phyloP scores from a whole-genome alignment of 2,329 filamentous ascomycete genomes.

The Colletotrichum horii region DNA sequence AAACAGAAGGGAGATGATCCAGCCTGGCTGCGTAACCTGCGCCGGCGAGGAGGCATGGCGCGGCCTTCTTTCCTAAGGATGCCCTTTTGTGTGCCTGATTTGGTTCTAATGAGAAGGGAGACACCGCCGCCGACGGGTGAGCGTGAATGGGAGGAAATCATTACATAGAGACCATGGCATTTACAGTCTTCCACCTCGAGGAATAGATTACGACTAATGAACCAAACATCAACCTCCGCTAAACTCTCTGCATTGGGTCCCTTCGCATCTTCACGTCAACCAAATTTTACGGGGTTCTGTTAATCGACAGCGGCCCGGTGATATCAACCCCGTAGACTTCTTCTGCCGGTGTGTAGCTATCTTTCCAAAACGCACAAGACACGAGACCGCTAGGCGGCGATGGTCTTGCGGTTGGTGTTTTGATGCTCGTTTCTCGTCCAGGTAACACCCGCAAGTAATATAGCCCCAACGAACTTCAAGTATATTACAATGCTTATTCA shows the following conservation, averaged over 20 bases:
- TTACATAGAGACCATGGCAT: constrained; percentile 8
- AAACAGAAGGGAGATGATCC: neutral
- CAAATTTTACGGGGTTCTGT: neutral
- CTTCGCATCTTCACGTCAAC: neutral
- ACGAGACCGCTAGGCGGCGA: neutral
- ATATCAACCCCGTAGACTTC: neutral
- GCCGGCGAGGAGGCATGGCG: constrained; percentile 22
- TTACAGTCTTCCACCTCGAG: neutral
- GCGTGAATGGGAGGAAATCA: neutral
- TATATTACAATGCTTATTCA: neutral
- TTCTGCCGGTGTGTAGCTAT: neutral
- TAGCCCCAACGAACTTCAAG: neutral
- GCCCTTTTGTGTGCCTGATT: neutral
- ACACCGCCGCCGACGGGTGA: neutral
- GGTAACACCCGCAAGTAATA: neutral
- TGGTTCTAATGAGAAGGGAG: neutral
- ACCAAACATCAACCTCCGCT: neutral
- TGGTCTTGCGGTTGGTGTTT: neutral
- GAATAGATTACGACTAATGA: constrained; percentile 21
- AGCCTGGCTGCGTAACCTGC: constrained; percentile 26
- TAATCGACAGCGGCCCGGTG: neutral
- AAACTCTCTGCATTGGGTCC: neutral
- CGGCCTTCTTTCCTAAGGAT: constrained; percentile 12
- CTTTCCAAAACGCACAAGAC: neutral
- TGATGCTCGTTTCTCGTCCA: neutral